Percentiles rank a stretch among this genome's conserved stretches.
phyloP scores from a whole-genome alignment of 805 yeast genomes.

The Pichia manshurica region DNA sequence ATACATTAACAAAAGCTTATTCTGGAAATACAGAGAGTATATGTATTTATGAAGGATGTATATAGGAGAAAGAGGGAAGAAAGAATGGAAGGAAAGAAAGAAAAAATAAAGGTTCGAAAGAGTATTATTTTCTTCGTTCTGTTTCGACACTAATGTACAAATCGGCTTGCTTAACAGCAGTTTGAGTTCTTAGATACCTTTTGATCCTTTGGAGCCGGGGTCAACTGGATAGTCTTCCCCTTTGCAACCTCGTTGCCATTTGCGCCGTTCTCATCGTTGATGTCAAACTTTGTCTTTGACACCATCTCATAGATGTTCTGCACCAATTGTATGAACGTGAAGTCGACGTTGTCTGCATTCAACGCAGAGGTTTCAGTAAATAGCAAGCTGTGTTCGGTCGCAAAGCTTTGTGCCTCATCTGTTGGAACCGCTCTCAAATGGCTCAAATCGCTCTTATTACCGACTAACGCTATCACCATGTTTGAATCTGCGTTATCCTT shows the following conservation, averaged over 20 bases:
- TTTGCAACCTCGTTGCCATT: conserved; percentile 40
- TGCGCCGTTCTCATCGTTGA: conserved; percentile 55
- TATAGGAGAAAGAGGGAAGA: not conserved
- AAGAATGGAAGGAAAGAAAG: not conserved
- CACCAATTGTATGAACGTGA: conserved; percentile 87
- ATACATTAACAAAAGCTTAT: too few relatives aligned
- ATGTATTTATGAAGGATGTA: not conserved
- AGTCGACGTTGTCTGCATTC: conserved; percentile 89
- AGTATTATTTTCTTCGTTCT: not conserved
- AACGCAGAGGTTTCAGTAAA: conserved; percentile 96
- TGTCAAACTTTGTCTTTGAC: conserved; percentile 84
- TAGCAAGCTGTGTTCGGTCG: conserved; percentile 82
- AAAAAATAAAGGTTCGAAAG: not conserved
- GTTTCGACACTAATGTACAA: not conserved
- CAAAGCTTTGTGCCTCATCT: conserved; percentile 93
- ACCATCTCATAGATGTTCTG: conserved; percentile 94
- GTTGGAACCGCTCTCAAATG: conserved; percentile 96
- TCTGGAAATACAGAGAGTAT: too few relatives aligned
- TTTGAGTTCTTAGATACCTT: conserved; percentile 48
- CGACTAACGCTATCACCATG: conserved; percentile 89
- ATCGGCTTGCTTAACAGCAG: conserved; percentile 58
- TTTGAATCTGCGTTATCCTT: conserved; percentile 90
- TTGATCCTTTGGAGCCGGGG: conserved; percentile 87
- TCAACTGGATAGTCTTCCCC: conserved; percentile 87
- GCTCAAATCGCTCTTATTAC: conserved; percentile 85